Base-by-base conservation (phyloP, 2,329 filamentous ascomycete genomes). In the Exophiala dermatitidis region DNA sequence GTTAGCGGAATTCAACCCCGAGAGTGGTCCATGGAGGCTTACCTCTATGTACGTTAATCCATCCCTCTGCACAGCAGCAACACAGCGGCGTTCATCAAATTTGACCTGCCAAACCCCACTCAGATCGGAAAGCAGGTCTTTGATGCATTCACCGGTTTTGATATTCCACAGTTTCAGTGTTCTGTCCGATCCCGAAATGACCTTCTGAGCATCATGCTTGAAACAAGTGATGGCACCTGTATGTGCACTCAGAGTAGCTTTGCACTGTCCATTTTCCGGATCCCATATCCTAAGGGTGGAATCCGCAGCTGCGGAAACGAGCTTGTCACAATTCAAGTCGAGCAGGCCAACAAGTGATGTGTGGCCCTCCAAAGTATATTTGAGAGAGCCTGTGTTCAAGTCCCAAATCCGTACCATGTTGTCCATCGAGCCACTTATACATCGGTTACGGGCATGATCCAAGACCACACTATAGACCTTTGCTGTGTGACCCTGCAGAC, bases 151-250 rank as follows among this genome's bases (percentile, higher is more conserved):
- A 46, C 93, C 93, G 1, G 85, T 95, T 64, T 84, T 82, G 46
- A 96, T 86, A 66, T 98, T 89, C 93, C 93, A 98, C 88, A 98
- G 94, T 76, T 98, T 98, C 60, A 98, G 77, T 2, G 89, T 96
- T 65, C 91, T 84, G 69, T 98, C 93, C 54, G 89, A 95, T 51
- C 93, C 93, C 38, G 88, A 95, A 53, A 98, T 95, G 33, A 98
- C 90, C 68, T 98, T 98, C 61, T 90, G 86, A 0, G 86, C 89
- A 67, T 98, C 93, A 64, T 98, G 93, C 70, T 98, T 93, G 71
- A 98, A 98, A 70, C 93, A 98, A 3, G 93, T 98, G 60, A 98
- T 98, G 26, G 93, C 93, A 34, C 91, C 93, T 0, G 91, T 97
- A 65, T 98, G 93, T 0, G 93, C 93, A 62, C 86, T 91, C 53